Conservation (phyloP, 1,284 basidiomycete genomes). For the Hortiboletus rubellus region DNA sequence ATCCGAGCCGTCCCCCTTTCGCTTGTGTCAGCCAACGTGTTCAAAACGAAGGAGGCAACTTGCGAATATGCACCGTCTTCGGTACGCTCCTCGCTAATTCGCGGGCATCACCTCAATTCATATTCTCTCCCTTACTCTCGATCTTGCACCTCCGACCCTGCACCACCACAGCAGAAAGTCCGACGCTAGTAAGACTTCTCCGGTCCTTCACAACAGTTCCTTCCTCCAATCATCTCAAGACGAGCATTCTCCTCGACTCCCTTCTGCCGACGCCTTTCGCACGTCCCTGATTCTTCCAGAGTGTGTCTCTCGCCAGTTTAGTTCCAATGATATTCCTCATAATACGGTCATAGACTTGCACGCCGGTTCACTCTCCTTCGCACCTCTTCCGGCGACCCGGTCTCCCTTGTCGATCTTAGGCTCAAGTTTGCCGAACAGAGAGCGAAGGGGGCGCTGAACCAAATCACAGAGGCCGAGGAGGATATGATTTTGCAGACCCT, state of each 20-base stretch:
- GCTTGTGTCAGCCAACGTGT: constrained; percentile 55
- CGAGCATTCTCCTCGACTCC: constrained; percentile 54
- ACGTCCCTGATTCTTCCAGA: constrained; percentile 80
- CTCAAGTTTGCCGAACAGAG: constrained; percentile 72
- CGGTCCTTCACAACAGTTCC: constrained; percentile 19
- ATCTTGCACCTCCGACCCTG: constrained; percentile 31
- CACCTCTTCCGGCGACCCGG: constrained; percentile 59
- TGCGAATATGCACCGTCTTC: constrained; percentile 72
- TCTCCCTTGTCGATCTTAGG: constrained; percentile 62
- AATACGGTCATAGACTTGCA: constrained; percentile 55
- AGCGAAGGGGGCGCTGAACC: constrained; percentile 61
- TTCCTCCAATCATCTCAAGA: constrained; percentile 18
- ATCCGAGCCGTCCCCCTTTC: constrained; percentile 19
- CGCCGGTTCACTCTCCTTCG: constrained; percentile 78
- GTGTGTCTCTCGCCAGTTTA: constrained; percentile 48
- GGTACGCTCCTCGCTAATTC: constrained; percentile 54
- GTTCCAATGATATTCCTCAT: constrained; percentile 17
- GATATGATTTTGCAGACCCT: constrained; percentile 78
- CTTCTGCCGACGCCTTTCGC: constrained; percentile 71
- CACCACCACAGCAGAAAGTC: constrained; percentile 32
- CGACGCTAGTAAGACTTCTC: constrained; percentile 21
- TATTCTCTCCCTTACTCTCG: constrained; percentile 27
- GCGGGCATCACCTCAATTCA: constrained; percentile 36
- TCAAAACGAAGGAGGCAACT: constrained; percentile 53
- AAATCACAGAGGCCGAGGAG: constrained; percentile 77